These are phyloP conservation scores for Musa troglodytarum DNA, from an alignment of 176 grass and related monocot species.

Conservation along the genomic window DNA sequence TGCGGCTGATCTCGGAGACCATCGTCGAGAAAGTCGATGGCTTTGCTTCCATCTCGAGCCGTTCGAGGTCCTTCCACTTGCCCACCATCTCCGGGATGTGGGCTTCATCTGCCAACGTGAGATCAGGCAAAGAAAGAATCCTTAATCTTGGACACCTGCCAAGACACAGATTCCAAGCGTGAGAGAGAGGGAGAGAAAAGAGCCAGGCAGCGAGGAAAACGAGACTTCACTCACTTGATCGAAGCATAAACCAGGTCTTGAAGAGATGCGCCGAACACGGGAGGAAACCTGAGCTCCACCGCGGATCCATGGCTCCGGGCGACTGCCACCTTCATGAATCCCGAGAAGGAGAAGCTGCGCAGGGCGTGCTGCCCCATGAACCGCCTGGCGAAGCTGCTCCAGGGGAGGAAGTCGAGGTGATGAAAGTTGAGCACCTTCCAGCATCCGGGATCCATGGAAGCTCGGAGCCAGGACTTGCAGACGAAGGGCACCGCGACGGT, in stretches of 20 bases:
- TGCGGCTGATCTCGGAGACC: conserved; percentile 23
- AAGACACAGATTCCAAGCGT: neutral
- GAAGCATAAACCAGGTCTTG: conserved; percentile 23
- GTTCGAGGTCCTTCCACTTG: conserved; percentile 40
- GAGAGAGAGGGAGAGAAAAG: neutral
- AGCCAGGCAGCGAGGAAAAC: neutral
- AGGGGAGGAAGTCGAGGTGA: conserved; percentile 61
- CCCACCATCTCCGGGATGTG: conserved; percentile 38
- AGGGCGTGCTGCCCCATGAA: conserved; percentile 25
- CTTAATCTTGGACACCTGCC: conserved; percentile 39
- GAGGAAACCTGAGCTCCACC: conserved; percentile 35
- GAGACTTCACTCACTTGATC: conserved; percentile 14
- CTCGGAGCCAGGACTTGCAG: conserved; percentile 54
- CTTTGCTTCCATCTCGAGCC: conserved; percentile 58
- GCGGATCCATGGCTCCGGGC: conserved; percentile 12
- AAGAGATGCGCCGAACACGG: conserved; percentile 25
- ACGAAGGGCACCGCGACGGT: conserved; percentile 39
- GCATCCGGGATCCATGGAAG: conserved; percentile 40
- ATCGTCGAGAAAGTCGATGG: conserved; percentile 38
- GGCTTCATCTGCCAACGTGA: conserved; percentile 30
- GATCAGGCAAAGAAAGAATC: conserved; percentile 31
- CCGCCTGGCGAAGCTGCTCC: conserved; percentile 31
- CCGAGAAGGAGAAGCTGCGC: conserved; percentile 30
- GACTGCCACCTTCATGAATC: conserved; percentile 43
- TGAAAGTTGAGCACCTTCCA: conserved; percentile 66